Evolutionary conservation across 805 yeast genomes (phyloP).

Genomic region (Ogataea sp.): DNA sequence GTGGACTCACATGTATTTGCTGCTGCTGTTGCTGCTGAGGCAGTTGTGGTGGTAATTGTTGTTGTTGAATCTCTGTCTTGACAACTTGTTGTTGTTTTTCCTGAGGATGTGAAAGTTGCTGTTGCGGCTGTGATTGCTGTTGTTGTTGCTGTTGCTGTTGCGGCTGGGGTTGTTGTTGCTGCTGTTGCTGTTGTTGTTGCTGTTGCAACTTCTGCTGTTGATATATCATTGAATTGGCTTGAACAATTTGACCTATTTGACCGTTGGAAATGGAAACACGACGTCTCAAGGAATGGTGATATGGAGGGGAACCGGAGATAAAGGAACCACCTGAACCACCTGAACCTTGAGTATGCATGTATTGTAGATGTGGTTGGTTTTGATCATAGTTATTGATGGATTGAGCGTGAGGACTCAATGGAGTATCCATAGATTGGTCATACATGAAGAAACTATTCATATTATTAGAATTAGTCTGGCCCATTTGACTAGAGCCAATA

Average conservation of each 20-base stretch:
- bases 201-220: slow-evolving; percentile 15
- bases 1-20: slow-evolving; percentile 4
- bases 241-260: slow-evolving; percentile 69
- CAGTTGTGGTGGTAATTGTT: slow-evolving; percentile 4
- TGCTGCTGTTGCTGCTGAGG: slow-evolving; percentile 6
- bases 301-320: slow-evolving; percentile 1
- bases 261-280: slow-evolving; percentile 80
- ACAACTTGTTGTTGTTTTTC: slow-evolving; percentile 3
- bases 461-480: neutral
- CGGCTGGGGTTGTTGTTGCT: slow-evolving; percentile 5
- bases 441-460: neutral
- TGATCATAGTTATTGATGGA: too few relatives aligned
- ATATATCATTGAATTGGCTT: slow-evolving; percentile 21
- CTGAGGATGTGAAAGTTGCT: slow-evolving; percentile 7
- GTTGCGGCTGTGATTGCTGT: slow-evolving; percentile 4
- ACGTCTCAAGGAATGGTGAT: slow-evolving; percentile 32
- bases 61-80: neutral
- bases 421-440: neutral
- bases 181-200: slow-evolving; percentile 9
- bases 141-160: slow-evolving; percentile 1
- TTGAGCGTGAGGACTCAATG: neutral
- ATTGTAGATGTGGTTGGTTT: neutral
- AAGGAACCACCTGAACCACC: neutral
- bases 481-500: neutral
- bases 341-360: slow-evolving; percentile 1